Base-by-base conservation (phyloP, 108 stramenopile species). In the Nitzschia inconspicua region DNA sequence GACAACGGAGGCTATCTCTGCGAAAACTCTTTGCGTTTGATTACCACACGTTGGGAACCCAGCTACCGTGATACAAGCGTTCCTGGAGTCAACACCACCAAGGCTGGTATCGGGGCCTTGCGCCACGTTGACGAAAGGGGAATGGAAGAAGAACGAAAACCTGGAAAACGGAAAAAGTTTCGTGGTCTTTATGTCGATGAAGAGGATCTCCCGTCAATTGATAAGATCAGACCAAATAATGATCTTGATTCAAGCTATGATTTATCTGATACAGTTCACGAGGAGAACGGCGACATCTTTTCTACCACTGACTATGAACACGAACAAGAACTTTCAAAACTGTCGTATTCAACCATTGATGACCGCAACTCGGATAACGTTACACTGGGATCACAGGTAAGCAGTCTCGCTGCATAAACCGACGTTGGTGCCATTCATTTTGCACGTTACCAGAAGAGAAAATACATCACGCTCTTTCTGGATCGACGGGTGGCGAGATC, bases 1-100 rank as follows among this genome's bases (percentile, higher is more conserved):
- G 77, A 76, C 24, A 93, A 89, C 37, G 41, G 75, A 52, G 91
- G 91, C 9, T 93, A 85, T 46, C 71, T 93, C 11, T 76, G 76
- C 51, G 83, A 80, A 22, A 84, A 85, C 53, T 87, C 88, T 3
- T 53, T 89, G 22, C 72, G 85, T n/a, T 65, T 76, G 41, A 68
- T 93, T 22, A 75, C 79, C 26, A 70, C 79, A 4, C 67, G 78
- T 22, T 67, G 76, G 22, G 65, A 64, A 47, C 91, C 91, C 13
- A 62, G 73, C 40, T 84, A 83, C 44, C 44, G 36, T 22, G 77
- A 89, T 65, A 65, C 30, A 25, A 75, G 82, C n/a, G 80, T 89
- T 37, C 87, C 87, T 2, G 82, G 80, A 22, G 63, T 86, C 53
- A 41, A 52, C 9, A 68, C 65, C 6, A 63, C 65, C 9, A 81